Evolutionary conservation across 345 rosid genomes (phyloP).

Genomic region (Carallia pectinifolia): DNA sequence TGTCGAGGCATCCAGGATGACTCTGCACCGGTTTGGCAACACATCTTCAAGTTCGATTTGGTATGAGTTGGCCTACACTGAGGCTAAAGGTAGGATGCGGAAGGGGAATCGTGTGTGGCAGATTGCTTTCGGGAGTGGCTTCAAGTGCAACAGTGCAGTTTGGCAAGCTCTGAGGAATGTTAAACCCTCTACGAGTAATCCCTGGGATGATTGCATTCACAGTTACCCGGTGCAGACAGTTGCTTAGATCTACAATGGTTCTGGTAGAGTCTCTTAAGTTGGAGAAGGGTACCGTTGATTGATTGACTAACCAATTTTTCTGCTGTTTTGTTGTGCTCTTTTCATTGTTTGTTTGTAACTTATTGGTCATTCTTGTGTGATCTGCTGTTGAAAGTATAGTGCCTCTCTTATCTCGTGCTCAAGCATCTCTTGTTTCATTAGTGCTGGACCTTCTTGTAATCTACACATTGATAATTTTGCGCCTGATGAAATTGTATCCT

Average conservation of each 20-base stretch:
- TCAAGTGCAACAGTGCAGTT: slow-evolving; percentile 12
- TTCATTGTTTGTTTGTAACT: neutral
- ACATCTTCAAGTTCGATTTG: slow-evolving; percentile 18
- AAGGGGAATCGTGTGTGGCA: slow-evolving; percentile 19
- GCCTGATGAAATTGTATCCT: neutral
- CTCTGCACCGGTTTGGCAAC: slow-evolving; percentile 17
- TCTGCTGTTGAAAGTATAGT: neutral
- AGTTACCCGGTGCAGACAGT: slow-evolving; percentile 5
- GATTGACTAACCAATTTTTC: neutral
- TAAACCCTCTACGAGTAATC: neutral
- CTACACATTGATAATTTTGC: neutral
- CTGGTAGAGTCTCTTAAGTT: neutral
- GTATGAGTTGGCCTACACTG: slow-evolving; percentile 17
- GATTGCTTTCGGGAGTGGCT: slow-evolving; percentile 15
- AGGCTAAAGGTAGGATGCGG: slow-evolving; percentile 16
- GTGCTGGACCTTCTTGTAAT: neutral
- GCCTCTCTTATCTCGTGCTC: neutral
- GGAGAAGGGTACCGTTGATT: neutral
- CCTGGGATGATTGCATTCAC: slow-evolving; percentile 7
- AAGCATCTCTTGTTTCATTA: neutral
- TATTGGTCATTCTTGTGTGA: neutral
- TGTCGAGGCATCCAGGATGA: slow-evolving; percentile 20
- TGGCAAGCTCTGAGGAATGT: slow-evolving; percentile 11
- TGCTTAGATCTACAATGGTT: neutral
- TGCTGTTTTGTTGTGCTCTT: neutral